These are phyloP conservation scores for Metarhizium anisopliae DNA, from an alignment of 2,329 filamentous ascomycete species.

Conservation along the genomic window DNA sequence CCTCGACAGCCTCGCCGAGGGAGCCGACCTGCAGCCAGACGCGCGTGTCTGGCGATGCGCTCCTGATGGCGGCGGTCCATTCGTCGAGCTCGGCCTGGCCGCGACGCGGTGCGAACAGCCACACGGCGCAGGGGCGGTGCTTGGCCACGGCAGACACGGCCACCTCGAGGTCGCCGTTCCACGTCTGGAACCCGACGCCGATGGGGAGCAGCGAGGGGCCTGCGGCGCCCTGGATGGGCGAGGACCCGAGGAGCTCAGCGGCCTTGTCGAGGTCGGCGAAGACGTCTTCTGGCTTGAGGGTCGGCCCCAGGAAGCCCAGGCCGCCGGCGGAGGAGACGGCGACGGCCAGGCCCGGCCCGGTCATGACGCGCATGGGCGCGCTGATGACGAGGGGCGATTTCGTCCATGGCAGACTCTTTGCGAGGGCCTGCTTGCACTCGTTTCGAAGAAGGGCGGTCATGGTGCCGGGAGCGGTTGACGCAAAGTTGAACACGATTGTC, in stretches of 20 bases:
- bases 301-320: slow-evolving; percentile 41
- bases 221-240: slow-evolving; percentile 5
- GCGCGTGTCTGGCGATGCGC: slow-evolving; percentile 29
- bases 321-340: slow-evolving; percentile 64
- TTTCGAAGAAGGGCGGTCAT: slow-evolving; percentile 4
- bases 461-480: not conserved
- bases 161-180: slow-evolving; percentile 29
- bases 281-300: slow-evolving; percentile 22
- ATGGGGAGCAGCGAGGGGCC: slow-evolving; percentile 26
- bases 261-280: slow-evolving; percentile 21
- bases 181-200: slow-evolving; percentile 38
- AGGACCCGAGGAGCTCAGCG: slow-evolving; percentile 12
- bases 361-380: slow-evolving; percentile 63
- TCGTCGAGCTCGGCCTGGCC: slow-evolving; percentile 27
- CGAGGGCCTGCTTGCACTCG: slow-evolving; percentile 5
- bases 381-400: slow-evolving; percentile 43
- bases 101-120: slow-evolving; percentile 36
- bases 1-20: slow-evolving; percentile 35
- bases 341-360: slow-evolving; percentile 44
- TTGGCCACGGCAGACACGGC: slow-evolving; percentile 20
- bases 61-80: slow-evolving; percentile 36
- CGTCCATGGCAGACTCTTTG: slow-evolving; percentile 16
- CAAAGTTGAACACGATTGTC: not conserved
- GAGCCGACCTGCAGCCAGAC: slow-evolving; percentile 46
- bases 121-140: slow-evolving; percentile 29